These are phyloP conservation scores for Neolentinus lepideus DNA, from an alignment of 1,284 basidiomycete species.

Conservation along the genomic window DNA sequence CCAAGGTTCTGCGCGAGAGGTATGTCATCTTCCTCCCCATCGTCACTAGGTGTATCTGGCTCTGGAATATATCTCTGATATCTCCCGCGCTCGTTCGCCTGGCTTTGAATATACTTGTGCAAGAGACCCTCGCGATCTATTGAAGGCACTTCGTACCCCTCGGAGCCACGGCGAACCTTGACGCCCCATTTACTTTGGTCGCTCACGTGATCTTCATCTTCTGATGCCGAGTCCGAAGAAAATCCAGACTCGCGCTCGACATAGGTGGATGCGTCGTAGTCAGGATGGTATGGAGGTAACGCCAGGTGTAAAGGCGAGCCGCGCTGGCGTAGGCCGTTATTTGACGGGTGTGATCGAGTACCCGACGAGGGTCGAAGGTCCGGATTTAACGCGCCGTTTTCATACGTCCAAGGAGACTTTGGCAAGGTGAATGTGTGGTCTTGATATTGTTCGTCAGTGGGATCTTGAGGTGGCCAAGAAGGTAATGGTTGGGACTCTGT, in stretches of 20 bases:
- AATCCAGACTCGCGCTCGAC: constrained; percentile 14
- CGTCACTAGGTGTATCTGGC: constrained; percentile 23
- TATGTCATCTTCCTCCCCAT: constrained; percentile 17
- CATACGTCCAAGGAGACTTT: constrained; percentile 79
- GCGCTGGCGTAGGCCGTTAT: constrained; percentile 20
- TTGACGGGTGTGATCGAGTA: constrained; percentile 17
- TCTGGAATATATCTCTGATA: constrained; percentile 60
- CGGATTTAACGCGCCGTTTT: constrained; percentile 70
- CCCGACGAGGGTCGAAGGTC: constrained; percentile 54
- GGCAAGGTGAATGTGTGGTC: constrained; percentile 40
- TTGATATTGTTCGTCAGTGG: constrained; percentile 25
- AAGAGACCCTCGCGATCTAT: constrained; percentile 57
- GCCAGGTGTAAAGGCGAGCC: constrained; percentile 25
- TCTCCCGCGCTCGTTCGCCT: constrained; percentile 44
- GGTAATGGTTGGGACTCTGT: not conserved
- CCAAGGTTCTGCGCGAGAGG: not conserved
- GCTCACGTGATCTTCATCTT: constrained; percentile 29
- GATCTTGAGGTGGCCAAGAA: constrained; percentile 56
- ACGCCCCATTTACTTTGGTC: constrained; percentile 20
- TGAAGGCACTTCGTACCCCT: constrained; percentile 67
- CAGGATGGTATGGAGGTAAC: constrained; percentile 70
- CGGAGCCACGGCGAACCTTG: constrained; percentile 60
- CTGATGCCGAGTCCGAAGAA: constrained; percentile 14
- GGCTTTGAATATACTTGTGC: constrained; percentile 41
- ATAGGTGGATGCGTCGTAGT: constrained; percentile 40